Base-by-base conservation (phyloP, 2,329 filamentous ascomycete species). In the Fusarium solani-melongenae region DNA sequence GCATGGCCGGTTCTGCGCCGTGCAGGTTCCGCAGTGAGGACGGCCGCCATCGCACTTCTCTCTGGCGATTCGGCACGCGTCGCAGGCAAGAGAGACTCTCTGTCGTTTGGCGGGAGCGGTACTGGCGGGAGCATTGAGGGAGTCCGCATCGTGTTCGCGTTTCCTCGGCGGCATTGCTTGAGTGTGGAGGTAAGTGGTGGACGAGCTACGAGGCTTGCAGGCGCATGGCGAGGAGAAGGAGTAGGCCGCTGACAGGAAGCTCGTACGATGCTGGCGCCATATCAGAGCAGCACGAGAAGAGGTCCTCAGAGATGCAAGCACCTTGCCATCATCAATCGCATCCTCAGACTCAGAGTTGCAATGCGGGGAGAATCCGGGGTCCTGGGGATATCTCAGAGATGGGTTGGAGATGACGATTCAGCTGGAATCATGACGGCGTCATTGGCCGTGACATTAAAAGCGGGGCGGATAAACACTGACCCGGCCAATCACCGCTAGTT, bases 1-100 rank as follows among this genome's bases (percentile, higher is more conserved):
- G 80, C 93, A 95, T 36, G 86, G 81, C 57, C 92, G 87, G 62
- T 88, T 89, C 69, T 92, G 88, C 6, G 88, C 84, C 8, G 86
- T 86, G 82, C 93, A 94, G 4, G 91, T 91, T 55, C 89, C 90
- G 79, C 92, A 94, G 15, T 85, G 84, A 7, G 92, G 92, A 72
- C 91, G 89, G 12, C 85, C 84, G 17, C 93, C 92, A 77, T 94
- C 92, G 81, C 92, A 94, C 78, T 92, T 93, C 81, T 94, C 92
- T 70, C 91, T 88, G 59, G 90, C 90, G 15, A 86, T 86, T 55
- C 92, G 88, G 78, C 92, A 93, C 73, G 90, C 90, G 76, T 93
- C 91, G 81, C 92, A 93, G 36, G 92, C 92, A 70, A 91, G 85
- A 31, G 91, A 92, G 9, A 93, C 91, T 67, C 91, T 85, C 75